Evolutionary conservation across 2,329 filamentous ascomycete species (phyloP).

Genomic region (Aspergillus vadensis): DNA sequence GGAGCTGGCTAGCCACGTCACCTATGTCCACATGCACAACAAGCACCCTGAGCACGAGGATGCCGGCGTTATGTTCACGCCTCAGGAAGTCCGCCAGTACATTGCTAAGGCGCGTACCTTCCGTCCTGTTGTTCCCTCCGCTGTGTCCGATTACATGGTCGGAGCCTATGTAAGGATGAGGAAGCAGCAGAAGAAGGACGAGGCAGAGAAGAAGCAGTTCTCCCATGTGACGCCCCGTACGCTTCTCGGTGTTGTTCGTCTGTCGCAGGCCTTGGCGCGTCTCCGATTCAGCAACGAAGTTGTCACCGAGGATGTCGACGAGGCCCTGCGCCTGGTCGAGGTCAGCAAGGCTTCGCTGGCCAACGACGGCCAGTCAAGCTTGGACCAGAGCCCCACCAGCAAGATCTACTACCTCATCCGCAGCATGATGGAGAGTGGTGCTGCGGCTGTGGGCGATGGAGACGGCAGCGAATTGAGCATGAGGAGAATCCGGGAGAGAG

Average conservation of each 20-base stretch:
- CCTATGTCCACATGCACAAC: conserved; percentile 96
- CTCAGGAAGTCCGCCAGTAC: conserved; percentile 92
- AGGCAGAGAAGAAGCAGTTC: conserved; percentile 88
- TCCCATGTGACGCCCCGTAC: conserved; percentile 93
- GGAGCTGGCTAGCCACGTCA: conserved; percentile 91
- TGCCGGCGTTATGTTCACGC: conserved; percentile 76
- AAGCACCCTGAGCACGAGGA: conserved; percentile 78
- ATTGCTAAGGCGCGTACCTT: conserved; percentile 89
- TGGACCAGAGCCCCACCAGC: conserved; percentile 77
- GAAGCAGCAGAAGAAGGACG: conserved; percentile 86
- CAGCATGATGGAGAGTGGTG: conserved; percentile 80
- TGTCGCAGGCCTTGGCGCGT: conserved; percentile 90
- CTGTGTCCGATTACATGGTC: conserved; percentile 92
- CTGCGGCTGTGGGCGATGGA: conserved; percentile 75
- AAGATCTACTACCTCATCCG: conserved; percentile 96
- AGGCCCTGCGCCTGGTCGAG: conserved; percentile 86
- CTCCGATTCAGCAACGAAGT: conserved; percentile 85
- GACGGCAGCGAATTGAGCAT: conserved; percentile 76
- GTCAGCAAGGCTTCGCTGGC: conserved; percentile 91
- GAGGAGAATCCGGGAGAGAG: conserved; percentile 83
- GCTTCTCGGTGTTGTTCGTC: conserved; percentile 84
- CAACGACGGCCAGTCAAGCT: conserved; percentile 64
- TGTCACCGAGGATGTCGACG: conserved; percentile 89
- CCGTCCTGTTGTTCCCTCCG: conserved; percentile 80
- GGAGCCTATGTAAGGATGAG: conserved; percentile 95